Percentiles rank a stretch among this genome's conserved stretches.
These are phyloP conservation scores for Heliosperma pusillum DNA, from an alignment of 148 eudicot species.

Conservation along the genomic window DNA sequence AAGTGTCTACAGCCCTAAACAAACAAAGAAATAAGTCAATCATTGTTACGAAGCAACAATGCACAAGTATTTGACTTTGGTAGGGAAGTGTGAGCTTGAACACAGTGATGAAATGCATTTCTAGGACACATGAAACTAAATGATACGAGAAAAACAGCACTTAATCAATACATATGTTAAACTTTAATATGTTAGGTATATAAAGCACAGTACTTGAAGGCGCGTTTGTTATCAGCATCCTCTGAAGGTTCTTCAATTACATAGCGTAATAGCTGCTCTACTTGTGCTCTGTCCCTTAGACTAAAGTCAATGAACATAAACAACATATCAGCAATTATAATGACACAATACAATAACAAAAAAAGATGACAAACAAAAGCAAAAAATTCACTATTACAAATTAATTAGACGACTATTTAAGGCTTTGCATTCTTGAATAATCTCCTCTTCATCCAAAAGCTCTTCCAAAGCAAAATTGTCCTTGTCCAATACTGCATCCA, in stretches of 20 bases:
- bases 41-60: not conserved
- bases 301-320: conserved; percentile 32
- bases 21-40: not conserved
- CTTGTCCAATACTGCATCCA: conserved; percentile 90
- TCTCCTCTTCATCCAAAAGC: conserved; percentile 97
- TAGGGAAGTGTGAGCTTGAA: not conserved
- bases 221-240: conserved; percentile 87
- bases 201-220: conserved; percentile 62
- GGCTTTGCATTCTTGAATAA: conserved; percentile 99
- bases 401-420: conserved; percentile 92
- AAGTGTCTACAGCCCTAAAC: not conserved
- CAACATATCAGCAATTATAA: not conserved
- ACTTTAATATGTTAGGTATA: not conserved
- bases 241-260: conserved; percentile 80
- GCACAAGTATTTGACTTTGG: not conserved
- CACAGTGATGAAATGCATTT: not conserved
- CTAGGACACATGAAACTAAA: not conserved
- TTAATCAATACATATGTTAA: not conserved
- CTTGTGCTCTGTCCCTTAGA: conserved; percentile 90
- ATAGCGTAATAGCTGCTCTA: conserved; percentile 83
- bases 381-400: conserved; percentile 50
- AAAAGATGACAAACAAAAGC: conserved; percentile 6
- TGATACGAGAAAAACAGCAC: not conserved
- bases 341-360: not conserved
- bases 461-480: conserved; percentile 87